Percentiles rank a stretch among this genome's conserved stretches.
Conservation (phyloP, 2,329 filamentous ascomycete species). For the Colletotrichum viniferum region DNA sequence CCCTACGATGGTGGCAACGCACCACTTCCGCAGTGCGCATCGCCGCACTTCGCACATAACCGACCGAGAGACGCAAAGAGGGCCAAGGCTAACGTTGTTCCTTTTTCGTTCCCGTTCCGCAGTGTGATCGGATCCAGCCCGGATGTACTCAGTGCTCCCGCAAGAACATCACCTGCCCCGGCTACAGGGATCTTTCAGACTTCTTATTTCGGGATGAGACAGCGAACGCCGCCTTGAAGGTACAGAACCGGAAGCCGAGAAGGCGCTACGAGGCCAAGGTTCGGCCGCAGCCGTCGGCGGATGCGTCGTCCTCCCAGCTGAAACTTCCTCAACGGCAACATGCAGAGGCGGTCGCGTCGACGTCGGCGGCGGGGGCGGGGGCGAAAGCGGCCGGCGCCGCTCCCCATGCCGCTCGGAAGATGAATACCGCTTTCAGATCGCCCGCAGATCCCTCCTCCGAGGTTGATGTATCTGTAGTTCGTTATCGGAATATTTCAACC, state of each 20-base stretch:
- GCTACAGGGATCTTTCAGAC: slow-evolving; percentile 27
- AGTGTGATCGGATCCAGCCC: slow-evolving; percentile 29
- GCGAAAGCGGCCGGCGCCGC: background rate
- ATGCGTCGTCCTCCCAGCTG: background rate
- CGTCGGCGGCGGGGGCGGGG: background rate
- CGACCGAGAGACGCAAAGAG: background rate
- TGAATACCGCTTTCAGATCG: background rate
- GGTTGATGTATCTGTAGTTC: background rate
- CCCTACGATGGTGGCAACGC: background rate
- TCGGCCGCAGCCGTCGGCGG: background rate
- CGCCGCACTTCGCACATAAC: background rate
- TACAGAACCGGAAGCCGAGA: slow-evolving; percentile 3
- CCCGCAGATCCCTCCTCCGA: background rate
- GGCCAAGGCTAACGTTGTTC: slow-evolving; percentile 1
- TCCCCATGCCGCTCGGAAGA: background rate
- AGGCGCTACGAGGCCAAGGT: slow-evolving; percentile 2
- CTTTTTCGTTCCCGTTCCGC: background rate
- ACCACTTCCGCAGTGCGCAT: background rate
- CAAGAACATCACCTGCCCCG: slow-evolving; percentile 27
- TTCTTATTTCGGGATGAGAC: slow-evolving; percentile 31
- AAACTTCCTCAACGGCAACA: background rate
- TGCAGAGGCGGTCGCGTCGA: background rate
- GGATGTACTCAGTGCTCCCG: slow-evolving; percentile 31
- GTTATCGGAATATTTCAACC: slow-evolving; percentile 2
- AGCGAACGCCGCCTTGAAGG: slow-evolving; percentile 23